Evolutionary conservation across 2,329 filamentous ascomycete genomes (phyloP).

Genomic region (Zasmidium angulare): DNA sequence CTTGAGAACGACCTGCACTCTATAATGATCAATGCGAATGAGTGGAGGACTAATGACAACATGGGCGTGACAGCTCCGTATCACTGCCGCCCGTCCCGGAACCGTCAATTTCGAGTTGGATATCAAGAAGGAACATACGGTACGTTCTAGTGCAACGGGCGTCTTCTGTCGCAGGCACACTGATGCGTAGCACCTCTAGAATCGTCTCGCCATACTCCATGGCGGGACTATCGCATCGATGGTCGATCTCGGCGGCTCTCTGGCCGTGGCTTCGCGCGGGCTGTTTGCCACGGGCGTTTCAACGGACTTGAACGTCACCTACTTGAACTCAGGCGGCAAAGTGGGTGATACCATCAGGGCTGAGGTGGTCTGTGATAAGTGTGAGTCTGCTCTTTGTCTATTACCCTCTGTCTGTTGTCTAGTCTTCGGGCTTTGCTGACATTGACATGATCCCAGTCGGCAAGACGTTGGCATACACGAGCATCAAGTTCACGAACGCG

Average conservation of each 20-base stretch:
- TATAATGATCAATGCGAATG: too few species aligned
- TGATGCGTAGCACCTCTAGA: too few species aligned
- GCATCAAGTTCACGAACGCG: constrained; percentile 59
- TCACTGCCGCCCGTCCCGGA: constrained; percentile 64
- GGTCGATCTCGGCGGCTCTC: constrained; percentile 65
- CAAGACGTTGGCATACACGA: constrained; percentile 65
- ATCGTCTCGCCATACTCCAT: constrained; percentile 73
- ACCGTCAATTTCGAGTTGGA: constrained; percentile 74
- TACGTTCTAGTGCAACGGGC: too few species aligned
- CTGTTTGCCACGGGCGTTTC: constrained; percentile 67
- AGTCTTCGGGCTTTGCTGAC: background rate
- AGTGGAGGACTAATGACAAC: too few species aligned
- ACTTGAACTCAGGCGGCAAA: constrained; percentile 62
- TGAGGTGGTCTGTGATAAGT: constrained; percentile 67
- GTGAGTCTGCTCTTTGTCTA: constrained; percentile 39
- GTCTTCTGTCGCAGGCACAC: background rate
- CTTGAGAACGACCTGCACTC: too few species aligned
- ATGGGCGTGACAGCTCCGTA: constrained; percentile 62
- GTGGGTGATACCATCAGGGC: constrained; percentile 52
- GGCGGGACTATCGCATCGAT: constrained; percentile 78
- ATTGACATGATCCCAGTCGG: constrained; percentile 50
- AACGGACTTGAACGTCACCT: constrained; percentile 67
- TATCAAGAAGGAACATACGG: constrained; percentile 73
- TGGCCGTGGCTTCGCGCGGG: constrained; percentile 65
- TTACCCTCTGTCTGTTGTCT: too few species aligned